Base-by-base conservation (phyloP, 495 filamentous ascomycete genomes). In the Pseudomonodictys pantanalensis region DNA sequence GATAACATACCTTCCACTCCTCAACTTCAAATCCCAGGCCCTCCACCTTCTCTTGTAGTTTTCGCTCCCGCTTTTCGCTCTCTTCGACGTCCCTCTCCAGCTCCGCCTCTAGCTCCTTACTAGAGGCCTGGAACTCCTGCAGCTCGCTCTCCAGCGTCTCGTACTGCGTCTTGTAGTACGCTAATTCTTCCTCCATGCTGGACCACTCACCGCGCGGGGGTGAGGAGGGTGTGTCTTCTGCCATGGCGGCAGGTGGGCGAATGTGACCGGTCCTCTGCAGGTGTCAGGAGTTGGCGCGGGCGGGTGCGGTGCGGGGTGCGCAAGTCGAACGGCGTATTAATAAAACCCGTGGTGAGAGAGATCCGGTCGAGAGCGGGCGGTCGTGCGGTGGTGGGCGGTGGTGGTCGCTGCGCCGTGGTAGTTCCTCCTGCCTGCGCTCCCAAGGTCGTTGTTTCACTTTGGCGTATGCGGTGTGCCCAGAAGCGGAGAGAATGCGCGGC, bases 61-160 rank as follows among this genome's bases (percentile, higher is more conserved):
- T 79, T 56, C 90, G 81, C 72, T 98, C 93, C 65, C 89, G 82
- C 76, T 93, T 92, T 79, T 98, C 93, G 35, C 91, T 90, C 20
- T 89, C 88, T 71, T 98, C 95, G 45, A 97, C 82, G 71, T 98
- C 93, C 79, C 91, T 93, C 76, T 98, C 93, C 44, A 98, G 79
- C 73, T 97, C 95, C 38, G 88, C 83, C 72, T 98, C 93, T 41
- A 98, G 79, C 75, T 98, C 93, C 70, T 88, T 86, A 71, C 91
- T 96, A 44, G 90, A 95, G 54, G 88, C 80, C 69, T 97, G 92
- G 71, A 98, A 98, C 64, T 98, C 93, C 51, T 89, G 82, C 58
- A 98, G 82, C 71, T 98, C 93, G 47, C 86, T 78, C 76, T 95
- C 92, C 9, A 98, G 81, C 68, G 90, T 84, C 71, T 95, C 90